Evolutionary conservation across 2,329 filamentous ascomycete species (phyloP).

Genomic region (Fusarium nurragi): DNA sequence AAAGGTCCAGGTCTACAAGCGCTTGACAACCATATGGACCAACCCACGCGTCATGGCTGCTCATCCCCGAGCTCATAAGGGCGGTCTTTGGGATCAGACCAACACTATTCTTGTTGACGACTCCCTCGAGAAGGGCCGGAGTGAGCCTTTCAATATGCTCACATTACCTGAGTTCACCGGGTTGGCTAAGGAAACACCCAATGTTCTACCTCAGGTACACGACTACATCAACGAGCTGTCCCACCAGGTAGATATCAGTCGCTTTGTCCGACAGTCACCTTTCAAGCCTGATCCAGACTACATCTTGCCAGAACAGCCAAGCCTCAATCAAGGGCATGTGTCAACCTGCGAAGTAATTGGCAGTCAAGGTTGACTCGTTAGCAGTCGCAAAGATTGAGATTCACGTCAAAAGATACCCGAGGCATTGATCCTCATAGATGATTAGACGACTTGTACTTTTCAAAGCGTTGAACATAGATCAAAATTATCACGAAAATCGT

Average conservation of each 20-base stretch:
- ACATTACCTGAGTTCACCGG: slow-evolving; percentile 80
- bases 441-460: not conserved
- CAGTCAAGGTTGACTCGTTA: not conserved
- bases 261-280: slow-evolving; percentile 63
- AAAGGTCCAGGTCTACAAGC: slow-evolving; percentile 91
- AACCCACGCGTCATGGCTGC: slow-evolving; percentile 55
- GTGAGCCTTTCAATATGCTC: slow-evolving; percentile 85
- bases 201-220: slow-evolving; percentile 67
- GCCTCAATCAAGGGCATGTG: not conserved
- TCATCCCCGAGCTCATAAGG: slow-evolving; percentile 55
- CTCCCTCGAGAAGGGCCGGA: slow-evolving; percentile 78
- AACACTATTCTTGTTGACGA: slow-evolving; percentile 95
- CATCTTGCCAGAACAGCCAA: slow-evolving; percentile 6
- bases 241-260: slow-evolving; percentile 68
- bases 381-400: not conserved
- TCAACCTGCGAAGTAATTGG: not conserved
- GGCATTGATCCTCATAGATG: slow-evolving; percentile 18
- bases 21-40: slow-evolving; percentile 77
- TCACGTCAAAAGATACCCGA: slow-evolving; percentile 31
- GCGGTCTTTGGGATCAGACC: slow-evolving; percentile 74
- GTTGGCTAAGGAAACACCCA: slow-evolving; percentile 50
- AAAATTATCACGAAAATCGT: not conserved
- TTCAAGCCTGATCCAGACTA: slow-evolving; percentile 55
- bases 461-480: not conserved
- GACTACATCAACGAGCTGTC: slow-evolving; percentile 68